These are phyloP conservation scores for Seminavis robusta DNA, from an alignment of 108 stramenopile genomes.

Conservation along the genomic window DNA sequence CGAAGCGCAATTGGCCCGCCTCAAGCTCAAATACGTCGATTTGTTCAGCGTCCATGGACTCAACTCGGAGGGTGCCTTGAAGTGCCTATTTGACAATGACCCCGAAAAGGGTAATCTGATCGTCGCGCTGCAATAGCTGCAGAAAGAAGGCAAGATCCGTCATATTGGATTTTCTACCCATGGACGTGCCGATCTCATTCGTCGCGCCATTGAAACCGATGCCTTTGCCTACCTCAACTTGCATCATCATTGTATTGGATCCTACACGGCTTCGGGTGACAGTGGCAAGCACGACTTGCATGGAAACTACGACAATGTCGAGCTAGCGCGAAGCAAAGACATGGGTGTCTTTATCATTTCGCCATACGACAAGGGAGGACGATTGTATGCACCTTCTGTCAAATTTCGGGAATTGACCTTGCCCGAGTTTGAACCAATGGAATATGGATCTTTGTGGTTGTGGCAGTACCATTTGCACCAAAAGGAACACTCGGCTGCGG, in stretches of 20 bases:
- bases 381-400: slow-evolving; percentile 63
- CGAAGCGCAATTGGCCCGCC: slow-evolving; percentile 40
- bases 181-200: slow-evolving; percentile 69
- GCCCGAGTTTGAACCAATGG: slow-evolving; percentile 78
- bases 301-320: slow-evolving; percentile 65
- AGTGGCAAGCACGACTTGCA: slow-evolving; percentile 28
- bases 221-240: slow-evolving; percentile 84
- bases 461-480: slow-evolving; percentile 49
- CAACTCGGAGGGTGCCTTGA: slow-evolving; percentile 53
- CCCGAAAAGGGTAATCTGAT: slow-evolving; percentile 40
- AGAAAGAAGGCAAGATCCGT: slow-evolving; percentile 66
- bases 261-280: slow-evolving; percentile 80
- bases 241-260: slow-evolving; percentile 87
- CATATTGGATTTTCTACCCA: slow-evolving; percentile 88
- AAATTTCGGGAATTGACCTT: slow-evolving; percentile 60
- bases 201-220: slow-evolving; percentile 61
- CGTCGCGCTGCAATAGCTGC: slow-evolving; percentile 58
- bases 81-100: slow-evolving; percentile 57
- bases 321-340: slow-evolving; percentile 59
- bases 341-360: slow-evolving; percentile 89
- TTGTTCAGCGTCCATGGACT: slow-evolving; percentile 86
- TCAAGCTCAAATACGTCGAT: slow-evolving; percentile 83
- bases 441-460: slow-evolving; percentile 57
- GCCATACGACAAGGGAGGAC: slow-evolving; percentile 89
- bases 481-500: too few species aligned